Base-by-base conservation (phyloP, 768 basidiomycete genomes). In the Leccinellum rugosiceps region DNA sequence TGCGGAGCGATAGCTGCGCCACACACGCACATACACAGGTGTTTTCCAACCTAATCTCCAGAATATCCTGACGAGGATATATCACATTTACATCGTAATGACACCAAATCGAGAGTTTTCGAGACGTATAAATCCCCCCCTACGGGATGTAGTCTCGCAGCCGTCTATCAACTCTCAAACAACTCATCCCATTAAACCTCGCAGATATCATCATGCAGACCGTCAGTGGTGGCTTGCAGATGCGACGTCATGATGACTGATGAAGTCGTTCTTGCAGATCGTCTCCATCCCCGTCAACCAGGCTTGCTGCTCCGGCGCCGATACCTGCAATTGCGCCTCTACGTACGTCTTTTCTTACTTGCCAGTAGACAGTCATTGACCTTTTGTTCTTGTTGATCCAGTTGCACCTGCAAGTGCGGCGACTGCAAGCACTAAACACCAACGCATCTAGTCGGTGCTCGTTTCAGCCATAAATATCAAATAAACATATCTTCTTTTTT, bases 391-490 rank as follows among this genome's bases (percentile, higher is more conserved):
- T 30, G 21, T 6, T 17, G 1, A n/a, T 52, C 8, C 23, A 66
- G 65, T 10, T 67, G 65, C 32, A n/a, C n/a, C n/a, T n/a, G n/a
- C n/a, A n/a, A n/a, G n/a, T n/a, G n/a, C n/a, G n/a, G n/a, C n/a
- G n/a, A 58, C 48, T 66, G 65, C 65, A 64, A 61, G 59, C 59
- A 61, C 48, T 67, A 43, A 57, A 53, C 11, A 7, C 23, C 38
- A 38, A n/a, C n/a, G 4, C n/a, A 9, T 8, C 8, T n/a, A 38
- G 38, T n/a, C n/a, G 38, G 35, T 11, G 38, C 7, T 38, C 38
- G 38, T 9, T 38, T 38, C 38, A 3, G 38, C 38, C 38, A 38
- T 38, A 38, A n/a, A 38, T 38, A 38, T 38, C 15, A 38, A 32
- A 38, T 38, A 38, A 38, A 38, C n/a, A 38, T n/a, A 10, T n/a